Evolutionary conservation across 2,329 filamentous ascomycete genomes (phyloP), one percentile per base, ranked within the genome.

Genomic region (Nothomitra cinnamomea): DNA sequence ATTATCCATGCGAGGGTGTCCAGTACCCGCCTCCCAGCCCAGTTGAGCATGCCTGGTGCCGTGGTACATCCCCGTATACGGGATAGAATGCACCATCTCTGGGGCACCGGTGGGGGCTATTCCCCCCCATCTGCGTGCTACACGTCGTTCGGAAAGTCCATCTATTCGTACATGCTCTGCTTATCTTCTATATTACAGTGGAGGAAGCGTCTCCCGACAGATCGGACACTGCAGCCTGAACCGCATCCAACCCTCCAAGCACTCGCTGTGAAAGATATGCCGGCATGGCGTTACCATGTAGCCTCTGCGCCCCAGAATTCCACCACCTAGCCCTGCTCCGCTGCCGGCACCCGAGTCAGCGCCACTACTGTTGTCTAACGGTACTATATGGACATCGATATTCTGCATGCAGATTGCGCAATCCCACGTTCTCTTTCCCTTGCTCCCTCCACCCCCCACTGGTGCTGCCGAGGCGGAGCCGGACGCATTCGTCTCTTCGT

Each of bases 261-360:
- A 98, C 32, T 76, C 73, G 54, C 82, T 92, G 65, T 98, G 92
- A 65, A 98, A 98, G 50, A 96, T 88, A 69, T 98, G 92, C 54
- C 89, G 74, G 67, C 92, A 98, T 49, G 92, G 92, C 55, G 92
- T 98, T 21, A 96, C 87, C 92, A 98, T 98, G 69, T 96, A 96
- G 60, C 78, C 75, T 51, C 89, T 78, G 56, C 90, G 74, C 32
- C 85, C 85, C 59, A 96, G 73, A 54, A 95, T 78, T 28, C 82
- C 66, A 25, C 68, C 64, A 56, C 62, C 63, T 60, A 64, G 61
- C 61, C 62, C 71, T 55, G 81, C 75, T 32, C 78, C 76, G 45
- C 73, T 72, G 19, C 60, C 65, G n/a, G 68, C 69, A 17, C 32
- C 55, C 2, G 25, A 19, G 13, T 65, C 64, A 2, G 65, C 54